Percentiles rank a stretch among this genome's conserved stretches.
These are phyloP conservation scores for Candida piceae DNA, from an alignment of 805 yeast genomes.

Conservation along the genomic window DNA sequence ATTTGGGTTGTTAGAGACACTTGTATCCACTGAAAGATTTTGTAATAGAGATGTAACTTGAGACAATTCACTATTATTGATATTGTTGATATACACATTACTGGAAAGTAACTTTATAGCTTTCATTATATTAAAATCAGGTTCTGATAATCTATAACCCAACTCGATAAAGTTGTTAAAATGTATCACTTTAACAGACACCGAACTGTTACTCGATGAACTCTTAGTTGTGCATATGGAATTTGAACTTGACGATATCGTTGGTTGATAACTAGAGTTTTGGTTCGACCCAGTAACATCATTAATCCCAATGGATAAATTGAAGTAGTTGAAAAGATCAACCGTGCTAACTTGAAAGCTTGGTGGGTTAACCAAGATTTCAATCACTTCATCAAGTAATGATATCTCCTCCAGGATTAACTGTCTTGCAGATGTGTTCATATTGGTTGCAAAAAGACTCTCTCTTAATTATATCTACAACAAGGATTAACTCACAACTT, in stretches of 20 bases:
- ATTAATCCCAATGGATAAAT: conserved; percentile 5
- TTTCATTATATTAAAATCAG: conserved; percentile 4
- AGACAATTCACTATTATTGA: conserved; percentile 4
- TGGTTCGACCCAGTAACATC: background rate
- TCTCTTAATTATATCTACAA: no score
- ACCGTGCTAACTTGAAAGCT: conserved; percentile 12
- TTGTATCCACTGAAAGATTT: conserved; percentile 1
- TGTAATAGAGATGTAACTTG: conserved; percentile 1
- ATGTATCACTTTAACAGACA: conserved; percentile 21
- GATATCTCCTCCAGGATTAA: conserved; percentile 17
- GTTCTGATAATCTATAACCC: conserved; percentile 21
- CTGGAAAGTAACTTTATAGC: conserved; percentile 15
- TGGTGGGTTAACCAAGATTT: conserved; percentile 19
- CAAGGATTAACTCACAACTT: no score
- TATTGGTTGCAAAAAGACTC: no score
- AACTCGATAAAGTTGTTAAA: conserved; percentile 23
- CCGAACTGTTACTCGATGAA: background rate
- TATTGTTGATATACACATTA: conserved; percentile 26
- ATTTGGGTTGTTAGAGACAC: background rate
- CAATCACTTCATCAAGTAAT: conserved; percentile 21
- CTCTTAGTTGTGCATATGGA: background rate
- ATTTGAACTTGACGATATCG: conserved; percentile 1
- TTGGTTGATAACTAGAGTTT: conserved; percentile 2
- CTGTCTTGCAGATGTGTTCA: conserved; percentile 1
- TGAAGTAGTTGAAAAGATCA: conserved; percentile 17